Base-by-base conservation (phyloP, 768 basidiomycete genomes). In the Pleurotus salmoneostramineus region DNA sequence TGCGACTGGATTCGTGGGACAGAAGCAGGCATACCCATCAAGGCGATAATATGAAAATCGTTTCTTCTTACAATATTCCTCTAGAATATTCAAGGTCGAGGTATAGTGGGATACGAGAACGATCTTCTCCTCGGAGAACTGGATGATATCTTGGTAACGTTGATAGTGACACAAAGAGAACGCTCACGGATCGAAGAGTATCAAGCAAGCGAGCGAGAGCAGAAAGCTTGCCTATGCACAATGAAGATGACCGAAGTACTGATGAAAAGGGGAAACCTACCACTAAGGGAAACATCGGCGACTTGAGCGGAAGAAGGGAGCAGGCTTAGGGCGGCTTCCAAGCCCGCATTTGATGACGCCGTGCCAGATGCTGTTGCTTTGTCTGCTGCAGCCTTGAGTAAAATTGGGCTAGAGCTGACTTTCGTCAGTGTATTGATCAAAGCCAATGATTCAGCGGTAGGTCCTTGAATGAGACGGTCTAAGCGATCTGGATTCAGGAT, bases 71-170 rank as follows among this genome's bases (percentile, higher is more conserved):
- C 95, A 96, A 63, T 87, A 90, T 3, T 83, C 84, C 73, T 98
- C 93, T 33, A 99, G 76, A 57, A 99, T 84, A 66, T 98, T 91
- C 55, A 99, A 83, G 1, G 95, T 97, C 4, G 90, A 88, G 0
- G 95, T 98, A 66, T 91, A 99, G 68, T 98, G 95, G n/a, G 95
- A 98, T 35, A 96, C 92, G 43, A 99, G 73, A 35, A 98, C 89
- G 64, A 93, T 90, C 81, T 99, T 99, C 73, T 99, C 96, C 42
- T 90, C 86, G 0, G 92, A 94, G 36, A 77, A 74, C 87, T 92
- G 58, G 58, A 15, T 6, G 64, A 43, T 61, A 55, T 37, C 46
- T 56, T 15, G 35, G 44, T 15, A 46, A 21, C 37, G 8, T 15
- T n/a, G 14, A 10, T 7, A 27, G 7, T 11, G n/a, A 10, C n/a